A percentile compares a stretch with the other conserved stretches of the same genome.
phyloP scores from a whole-genome alignment of 2,329 filamentous ascomycete genomes.

The Sclerotinia subarctica region DNA sequence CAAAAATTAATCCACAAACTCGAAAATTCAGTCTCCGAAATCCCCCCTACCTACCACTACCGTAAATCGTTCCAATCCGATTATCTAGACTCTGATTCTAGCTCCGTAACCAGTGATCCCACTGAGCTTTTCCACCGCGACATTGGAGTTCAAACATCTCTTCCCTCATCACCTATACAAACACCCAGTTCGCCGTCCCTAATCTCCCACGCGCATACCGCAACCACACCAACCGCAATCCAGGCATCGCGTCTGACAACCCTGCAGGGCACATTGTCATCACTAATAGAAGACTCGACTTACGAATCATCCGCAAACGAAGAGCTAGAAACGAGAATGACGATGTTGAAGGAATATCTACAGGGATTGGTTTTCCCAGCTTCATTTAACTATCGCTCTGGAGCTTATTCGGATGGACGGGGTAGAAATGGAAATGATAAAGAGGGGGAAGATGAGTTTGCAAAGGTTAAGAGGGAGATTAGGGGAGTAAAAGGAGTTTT shows the following conservation, averaged over 20 bases:
- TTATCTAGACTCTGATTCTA: slow-evolving; percentile 46
- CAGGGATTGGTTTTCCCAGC: slow-evolving; percentile 54
- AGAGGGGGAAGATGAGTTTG: slow-evolving; percentile 68
- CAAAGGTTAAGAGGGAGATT: slow-evolving; percentile 70
- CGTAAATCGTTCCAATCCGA: slow-evolving; percentile 34
- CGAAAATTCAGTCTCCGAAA: slow-evolving; percentile 57
- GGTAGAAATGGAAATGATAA: slow-evolving; percentile 32
- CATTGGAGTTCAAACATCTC: slow-evolving; percentile 73
- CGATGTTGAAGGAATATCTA: slow-evolving; percentile 61
- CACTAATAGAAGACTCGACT: slow-evolving; percentile 46
- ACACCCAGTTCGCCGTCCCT: slow-evolving; percentile 31
- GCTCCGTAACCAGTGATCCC: slow-evolving; percentile 47
- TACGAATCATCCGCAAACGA: slow-evolving; percentile 27
- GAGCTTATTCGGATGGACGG: slow-evolving; percentile 34
- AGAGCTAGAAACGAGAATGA: slow-evolving; percentile 38
- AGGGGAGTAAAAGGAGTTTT: slow-evolving; percentile 75
- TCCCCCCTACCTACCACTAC: slow-evolving; percentile 45
- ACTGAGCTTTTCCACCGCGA: slow-evolving; percentile 80
- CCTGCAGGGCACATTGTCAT: slow-evolving; percentile 51
- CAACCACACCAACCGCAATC: slow-evolving; percentile 32
- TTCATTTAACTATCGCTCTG: slow-evolving; percentile 37
- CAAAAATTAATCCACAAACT: slow-evolving; percentile 50
- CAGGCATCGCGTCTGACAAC: slow-evolving; percentile 43
- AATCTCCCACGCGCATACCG: slow-evolving; percentile 28
- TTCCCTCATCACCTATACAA: slow-evolving; percentile 36